Base-by-base conservation (phyloP, 2,329 filamentous ascomycete genomes). In the Fusarium newnesense region DNA sequence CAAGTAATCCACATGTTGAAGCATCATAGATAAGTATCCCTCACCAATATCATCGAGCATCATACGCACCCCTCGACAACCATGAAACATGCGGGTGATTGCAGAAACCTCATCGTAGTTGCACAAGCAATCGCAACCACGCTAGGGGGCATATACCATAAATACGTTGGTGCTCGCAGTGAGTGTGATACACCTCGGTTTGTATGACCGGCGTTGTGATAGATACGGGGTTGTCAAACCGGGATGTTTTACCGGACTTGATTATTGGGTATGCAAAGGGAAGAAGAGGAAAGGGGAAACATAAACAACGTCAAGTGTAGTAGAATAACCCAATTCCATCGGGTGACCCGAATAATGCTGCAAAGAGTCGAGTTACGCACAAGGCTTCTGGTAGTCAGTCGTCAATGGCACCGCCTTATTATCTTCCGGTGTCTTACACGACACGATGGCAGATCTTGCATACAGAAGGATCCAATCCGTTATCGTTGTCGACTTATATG, bases 31-130 rank as follows among this genome's bases (percentile, higher is more conserved):
- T 4, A 6, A 9, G 49, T 34, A 21, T 15, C 7, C 49, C 26
- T 52, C 12, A 15, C 50, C 4, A 42, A 28, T 8, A 39, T 28
- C 24, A n/a, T 42, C 10, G 13, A n/a, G 24, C 36, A 28, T n/a
- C 24, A 37, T 16, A 13, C 13, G n/a, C 34, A 30, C 34, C 34
- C 34, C 19, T 32, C 19, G 28, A 49, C 28, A n/a, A 26, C 16
- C n/a, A 32, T 13, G 21, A 13, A 19, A 16, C 28, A 34, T 34
- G 21, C 28, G 52, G 36, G 7, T 30, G 37, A 32, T 44, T 57
- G 53, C 39, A 57, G 39, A 43, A 56, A 16, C 26, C 39, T 26
- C 28, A 57, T 57, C 53, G 28, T 5, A 11, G n/a, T 40, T 54
- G 26, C 50, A 39, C 15, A 16, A 24, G 37, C 12, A 9, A 24